Conservation (phyloP, 208 protist genomes). For the Herpetomonas muscarum region DNA sequence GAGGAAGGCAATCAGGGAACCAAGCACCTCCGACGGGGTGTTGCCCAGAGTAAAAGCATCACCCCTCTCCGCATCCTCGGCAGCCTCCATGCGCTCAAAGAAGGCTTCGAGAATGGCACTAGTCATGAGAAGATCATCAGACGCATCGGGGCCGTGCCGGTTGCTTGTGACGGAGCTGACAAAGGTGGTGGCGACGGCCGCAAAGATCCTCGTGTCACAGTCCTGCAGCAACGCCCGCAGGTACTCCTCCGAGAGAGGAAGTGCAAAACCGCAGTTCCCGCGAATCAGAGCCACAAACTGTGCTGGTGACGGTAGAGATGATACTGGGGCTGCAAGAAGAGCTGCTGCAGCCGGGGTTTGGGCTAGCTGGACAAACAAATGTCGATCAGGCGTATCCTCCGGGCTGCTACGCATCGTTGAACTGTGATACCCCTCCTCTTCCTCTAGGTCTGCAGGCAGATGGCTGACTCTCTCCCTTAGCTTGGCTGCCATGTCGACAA, state of each 20-base stretch:
- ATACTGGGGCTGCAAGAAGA: not conserved
- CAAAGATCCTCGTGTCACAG: conserved; percentile 45
- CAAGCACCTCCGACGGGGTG: too few relatives aligned
- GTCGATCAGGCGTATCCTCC: not conserved
- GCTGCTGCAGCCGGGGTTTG: not conserved
- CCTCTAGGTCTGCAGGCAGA: too few relatives aligned
- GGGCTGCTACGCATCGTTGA: not conserved
- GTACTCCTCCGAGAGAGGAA: conserved; percentile 25
- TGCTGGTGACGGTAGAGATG: conserved; percentile 18
- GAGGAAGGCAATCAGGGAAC: too few relatives aligned
- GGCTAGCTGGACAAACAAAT: not conserved
- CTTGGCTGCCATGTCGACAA: conserved; percentile 13
- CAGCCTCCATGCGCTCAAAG: conserved; percentile 7
- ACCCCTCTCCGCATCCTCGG: not conserved
- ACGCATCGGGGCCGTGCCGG: not conserved
- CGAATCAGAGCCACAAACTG: conserved; percentile 63
- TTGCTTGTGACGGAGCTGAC: conserved; percentile 19
- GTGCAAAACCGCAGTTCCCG: conserved; percentile 22
- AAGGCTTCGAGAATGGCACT: conserved; percentile 10
- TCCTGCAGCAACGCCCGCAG: conserved; percentile 27
- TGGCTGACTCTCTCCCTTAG: not conserved
- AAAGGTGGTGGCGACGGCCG: conserved; percentile 36
- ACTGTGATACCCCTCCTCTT: too few relatives aligned
- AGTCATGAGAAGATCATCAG: conserved; percentile 18
- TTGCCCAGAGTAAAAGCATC: too few relatives aligned